phyloP scores from a whole-genome alignment of 768 basidiomycete species.

The Lyophyllum semitale region DNA sequence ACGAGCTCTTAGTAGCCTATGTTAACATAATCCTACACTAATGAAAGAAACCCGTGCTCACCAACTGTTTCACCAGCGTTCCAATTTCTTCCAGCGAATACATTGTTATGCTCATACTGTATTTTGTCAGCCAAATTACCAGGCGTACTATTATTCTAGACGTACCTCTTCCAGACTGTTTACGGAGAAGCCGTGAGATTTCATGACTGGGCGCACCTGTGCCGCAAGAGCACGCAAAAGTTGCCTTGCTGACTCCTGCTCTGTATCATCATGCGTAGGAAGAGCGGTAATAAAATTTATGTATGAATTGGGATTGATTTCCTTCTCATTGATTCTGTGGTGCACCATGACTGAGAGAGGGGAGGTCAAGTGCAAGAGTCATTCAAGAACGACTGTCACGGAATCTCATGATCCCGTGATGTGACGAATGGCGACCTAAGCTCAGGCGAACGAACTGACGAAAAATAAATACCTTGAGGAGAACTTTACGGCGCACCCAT shows the following conservation, averaged over 20 bases:
- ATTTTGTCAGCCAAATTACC: background rate
- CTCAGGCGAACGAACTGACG: too few species aligned
- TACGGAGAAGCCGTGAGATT: conserved; percentile 69
- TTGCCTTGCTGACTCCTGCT: conserved; percentile 67
- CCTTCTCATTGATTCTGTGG: conserved; percentile 65
- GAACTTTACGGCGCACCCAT: too few species aligned
- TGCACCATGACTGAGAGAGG: conserved; percentile 62
- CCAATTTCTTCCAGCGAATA: conserved; percentile 87
- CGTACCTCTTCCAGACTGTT: conserved; percentile 83
- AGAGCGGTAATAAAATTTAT: conserved; percentile 77
- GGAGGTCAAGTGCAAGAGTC: background rate
- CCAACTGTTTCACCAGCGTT: conserved; percentile 81
- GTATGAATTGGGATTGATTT: conserved; percentile 72
- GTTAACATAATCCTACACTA: background rate
- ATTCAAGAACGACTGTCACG: too few species aligned
- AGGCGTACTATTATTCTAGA: background rate
- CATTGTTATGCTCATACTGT: conserved; percentile 77
- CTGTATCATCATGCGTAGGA: conserved; percentile 36
- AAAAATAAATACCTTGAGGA: too few species aligned
- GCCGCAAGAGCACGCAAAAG: conserved; percentile 79
- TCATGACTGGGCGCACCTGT: conserved; percentile 85
- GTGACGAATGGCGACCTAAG: too few species aligned
- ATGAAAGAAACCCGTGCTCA: conserved; percentile 24
- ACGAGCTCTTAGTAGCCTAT: conserved; percentile 65
- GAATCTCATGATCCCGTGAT: too few species aligned